Evolutionary conservation across 441 rosid species (phyloP), one percentile per base, ranked within the genome.

Genomic region (Eruca vesicaria): DNA sequence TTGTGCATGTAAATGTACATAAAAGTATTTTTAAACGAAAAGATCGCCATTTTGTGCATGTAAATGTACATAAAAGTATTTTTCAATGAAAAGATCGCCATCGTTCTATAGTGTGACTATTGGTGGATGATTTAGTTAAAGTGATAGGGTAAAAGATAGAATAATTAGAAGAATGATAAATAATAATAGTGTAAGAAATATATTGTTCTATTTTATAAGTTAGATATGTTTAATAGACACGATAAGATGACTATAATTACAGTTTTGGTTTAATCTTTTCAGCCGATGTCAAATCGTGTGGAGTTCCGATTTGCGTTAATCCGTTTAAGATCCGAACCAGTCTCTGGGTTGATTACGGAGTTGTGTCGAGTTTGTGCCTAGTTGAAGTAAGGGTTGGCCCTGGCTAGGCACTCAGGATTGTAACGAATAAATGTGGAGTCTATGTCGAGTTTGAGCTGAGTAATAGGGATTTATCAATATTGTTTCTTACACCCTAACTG

Each of bases 1-100:
- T 7, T 69, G 41, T 48, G 71, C 76, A 76, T 67, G 68, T 67
- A 57, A 65, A 38, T 28, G 19, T 58, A 45, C 26, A 20, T 55
- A 31, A 5, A 43, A 21, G 38, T 70, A 57, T 63, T 76, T 76
- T 63, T 62, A 63, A 57, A n/a, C 66, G 66, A 73, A 14, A 53
- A 23, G 28, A 66, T 45, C 59, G 45, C 36, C 66, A 21, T 57
- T n/a, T n/a, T n/a, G n/a, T n/a, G n/a, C n/a, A n/a, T n/a, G n/a
- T n/a, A n/a, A n/a, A n/a, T n/a, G n/a, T n/a, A n/a, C n/a, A n/a
- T n/a, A n/a, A n/a, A n/a, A n/a, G n/a, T n/a, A n/a, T n/a, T n/a
- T n/a, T n/a, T n/a, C n/a, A n/a, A n/a, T n/a, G n/a, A n/a, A n/a
- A n/a, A n/a, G n/a, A n/a, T n/a, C n/a, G n/a, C n/a, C n/a, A n/a